Evolutionary conservation across 768 basidiomycete genomes (phyloP), one percentile per base, ranked within the genome.

Genomic region (Suillus alpinus): DNA sequence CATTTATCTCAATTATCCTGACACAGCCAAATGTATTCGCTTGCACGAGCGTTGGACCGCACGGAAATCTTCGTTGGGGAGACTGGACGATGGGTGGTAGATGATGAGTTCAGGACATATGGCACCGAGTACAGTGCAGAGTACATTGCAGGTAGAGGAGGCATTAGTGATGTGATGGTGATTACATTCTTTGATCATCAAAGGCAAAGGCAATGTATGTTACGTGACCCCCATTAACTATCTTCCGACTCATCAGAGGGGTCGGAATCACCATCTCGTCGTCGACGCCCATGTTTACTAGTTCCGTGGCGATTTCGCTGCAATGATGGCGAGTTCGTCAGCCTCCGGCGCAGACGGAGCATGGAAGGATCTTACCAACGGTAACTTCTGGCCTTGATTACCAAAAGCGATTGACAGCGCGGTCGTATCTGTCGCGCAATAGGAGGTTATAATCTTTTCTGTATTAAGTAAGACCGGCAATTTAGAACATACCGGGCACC

Each of bases 381-480:
- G 92, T 60, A 94, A 79, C 73, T 94, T 93, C 78, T 94, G 91
- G 34, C 92, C 92, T 81, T 94, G 92, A 71, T 90, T 93, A 47
- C 90, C 91, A 68, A 94, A 87, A 26, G 92, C 91, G 62, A 92
- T 92, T 51, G 92, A 94, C 40, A 94, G 81, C 10, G 92, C 88
- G 47, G 92, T 94, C n/a, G 92, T 92, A 74, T 92, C 91, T 91
- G 66, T 62, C 37, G 57, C 26, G 57, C 63, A 57, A 67, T 64
- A 61, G 61, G 58, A 61, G 62, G 63, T 67, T 67, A 71, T 65
- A 57, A 63, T 20, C 56, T 18, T 59, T 23, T 58, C 46, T 53
- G 55, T 56, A 62, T 52, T 56, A 50, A 31, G 52, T 55, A 32
- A 8, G 56, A 65, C 59, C 66, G 62, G 64, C 40, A 10, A 61